Evolutionary conservation across 805 yeast genomes (phyloP), one percentile per base, ranked within the genome.

Genomic region (Saccharomycopsis javanensis): DNA sequence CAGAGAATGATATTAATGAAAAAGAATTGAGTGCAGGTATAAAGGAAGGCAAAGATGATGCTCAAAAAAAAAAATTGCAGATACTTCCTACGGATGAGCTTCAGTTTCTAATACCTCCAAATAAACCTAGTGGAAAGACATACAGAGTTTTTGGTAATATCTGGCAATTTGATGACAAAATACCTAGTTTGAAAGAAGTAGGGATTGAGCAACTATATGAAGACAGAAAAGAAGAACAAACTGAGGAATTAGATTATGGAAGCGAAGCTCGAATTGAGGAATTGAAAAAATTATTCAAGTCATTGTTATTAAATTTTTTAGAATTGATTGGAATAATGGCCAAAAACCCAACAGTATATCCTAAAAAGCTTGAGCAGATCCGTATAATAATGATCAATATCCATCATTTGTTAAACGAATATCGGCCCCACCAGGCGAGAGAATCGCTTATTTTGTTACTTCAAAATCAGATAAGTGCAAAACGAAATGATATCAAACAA

Each of bases 371-470:
- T 28, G 96, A 90, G 62, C 82, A 88, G 62, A 80, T 94, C 38
- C 80, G 95, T 61, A 77, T 85, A 13, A 82, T 92, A 10, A 72
- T 94, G 55, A 85, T 92, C 66, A 94, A 94, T 66, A 83, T 94
- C 62, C 97, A 94, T 68, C 98, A 94, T 68, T 72, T 94, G 37
- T 72, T 94, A 58, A 94, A 94, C 68, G 90, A 91, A 55, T 94
- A 94, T 70, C 76, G 99, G 60, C 94, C 97, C 2, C 98, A 94
- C 69, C 99, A 94, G 67, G 86, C 96, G 2, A 76, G 97, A 55
- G 99, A 94, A 65, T 84, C 91, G 53, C 74, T 94, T 62, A 88
- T 90, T 48, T 75, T 88, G 75, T 73, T 86, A 55, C 71, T 88
- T 67, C 82, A 79, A 64, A 84, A 81, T 55, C 90, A 86, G 65